Conservation (phyloP, 2,329 filamentous ascomycete genomes). For the Periconia digitata region DNA sequence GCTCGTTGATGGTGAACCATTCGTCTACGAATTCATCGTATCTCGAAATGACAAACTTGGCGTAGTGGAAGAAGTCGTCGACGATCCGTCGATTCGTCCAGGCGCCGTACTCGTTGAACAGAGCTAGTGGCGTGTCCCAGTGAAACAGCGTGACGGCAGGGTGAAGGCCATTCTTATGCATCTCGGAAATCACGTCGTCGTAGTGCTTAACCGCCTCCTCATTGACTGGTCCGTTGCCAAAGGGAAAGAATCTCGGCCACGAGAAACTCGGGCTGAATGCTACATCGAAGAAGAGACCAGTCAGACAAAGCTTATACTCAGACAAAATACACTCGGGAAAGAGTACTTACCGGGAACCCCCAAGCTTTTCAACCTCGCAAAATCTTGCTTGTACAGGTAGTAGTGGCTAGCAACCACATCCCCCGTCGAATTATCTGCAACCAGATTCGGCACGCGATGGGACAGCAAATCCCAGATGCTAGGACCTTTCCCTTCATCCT, state of each 20-base stretch:
- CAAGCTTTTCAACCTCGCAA: slow-evolving; percentile 40
- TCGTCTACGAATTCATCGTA: slow-evolving; percentile 45
- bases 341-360: slow-evolving; percentile 26
- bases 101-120: slow-evolving; percentile 47
- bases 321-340: too few relatives aligned
- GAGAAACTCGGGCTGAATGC: slow-evolving; percentile 41
- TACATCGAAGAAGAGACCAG: neutral
- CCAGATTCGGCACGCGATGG: slow-evolving; percentile 44
- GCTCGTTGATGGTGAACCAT: slow-evolving; percentile 48
- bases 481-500: slow-evolving; percentile 47
- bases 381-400: slow-evolving; percentile 48
- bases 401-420: slow-evolving; percentile 47
- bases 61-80: slow-evolving; percentile 47
- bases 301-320: neutral
- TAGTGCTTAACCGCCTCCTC: slow-evolving; percentile 41
- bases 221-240: slow-evolving; percentile 42
- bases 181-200: slow-evolving; percentile 42
- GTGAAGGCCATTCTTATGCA: slow-evolving; percentile 39
- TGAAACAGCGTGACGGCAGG: slow-evolving; percentile 46
- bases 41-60: slow-evolving; percentile 45
- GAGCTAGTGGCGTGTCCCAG: slow-evolving; percentile 47
- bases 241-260: slow-evolving; percentile 45
- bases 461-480: slow-evolving; percentile 50
- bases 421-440: slow-evolving; percentile 45
- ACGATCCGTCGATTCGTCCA: slow-evolving; percentile 44